A percentile compares a stretch with the other conserved stretches of the same genome.
phyloP scores from a whole-genome alignment of 2,329 filamentous ascomycete species.

The Hymenoscyphus scutula region DNA sequence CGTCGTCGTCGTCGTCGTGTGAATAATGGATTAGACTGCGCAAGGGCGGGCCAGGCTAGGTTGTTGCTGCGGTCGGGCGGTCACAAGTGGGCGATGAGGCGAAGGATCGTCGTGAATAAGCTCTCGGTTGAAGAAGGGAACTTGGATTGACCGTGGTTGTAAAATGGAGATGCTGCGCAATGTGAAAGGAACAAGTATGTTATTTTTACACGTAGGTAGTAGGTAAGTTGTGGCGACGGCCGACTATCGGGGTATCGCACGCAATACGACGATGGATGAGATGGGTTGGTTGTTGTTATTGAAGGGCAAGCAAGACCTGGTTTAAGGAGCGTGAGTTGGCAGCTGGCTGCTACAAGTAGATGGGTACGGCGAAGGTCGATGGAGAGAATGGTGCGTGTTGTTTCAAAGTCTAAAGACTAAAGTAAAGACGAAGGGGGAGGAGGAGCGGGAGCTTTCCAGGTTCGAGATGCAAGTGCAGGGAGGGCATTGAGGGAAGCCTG shows the following conservation, averaged over 20 bases:
- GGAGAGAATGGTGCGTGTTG: not conserved
- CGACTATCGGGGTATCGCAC: slow-evolving; percentile 1
- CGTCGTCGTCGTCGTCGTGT: not conserved
- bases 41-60: slow-evolving; percentile 5
- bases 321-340: slow-evolving; percentile 1
- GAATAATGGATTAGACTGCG: not conserved
- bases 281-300: not conserved
- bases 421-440: not conserved
- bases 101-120: slow-evolving; percentile 9
- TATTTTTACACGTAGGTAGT: not conserved
- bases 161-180: not conserved
- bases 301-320: not conserved
- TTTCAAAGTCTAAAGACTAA: not conserved
- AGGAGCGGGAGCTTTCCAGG: not conserved
- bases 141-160: not conserved
- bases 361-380: not conserved
- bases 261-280: not conserved
- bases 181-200: not conserved
- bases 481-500: not conserved
- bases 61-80: not conserved
- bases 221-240: not conserved
- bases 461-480: slow-evolving; percentile 1
- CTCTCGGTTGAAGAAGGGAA: not conserved
- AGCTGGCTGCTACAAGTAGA: slow-evolving; percentile 2
- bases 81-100: not conserved